These are phyloP conservation scores for Phytophthora nicotianae DNA, from an alignment of 352 stramenopile genomes.

Conservation along the genomic window DNA sequence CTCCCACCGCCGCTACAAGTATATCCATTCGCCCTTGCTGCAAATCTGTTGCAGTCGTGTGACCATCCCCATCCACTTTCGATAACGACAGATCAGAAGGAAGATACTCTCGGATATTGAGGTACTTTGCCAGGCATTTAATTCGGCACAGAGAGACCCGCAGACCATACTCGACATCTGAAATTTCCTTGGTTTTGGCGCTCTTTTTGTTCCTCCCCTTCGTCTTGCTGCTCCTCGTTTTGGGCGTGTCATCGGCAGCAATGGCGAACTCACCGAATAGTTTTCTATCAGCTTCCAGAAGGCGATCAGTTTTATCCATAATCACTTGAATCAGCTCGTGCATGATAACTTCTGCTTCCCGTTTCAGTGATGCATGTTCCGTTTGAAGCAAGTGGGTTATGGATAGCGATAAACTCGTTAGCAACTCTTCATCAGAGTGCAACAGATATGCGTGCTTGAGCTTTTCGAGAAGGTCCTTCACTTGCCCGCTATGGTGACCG, in stretches of 20 bases:
- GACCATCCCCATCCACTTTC: conserved; percentile 2
- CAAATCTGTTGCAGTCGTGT: not conserved
- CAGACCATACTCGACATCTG: conserved; percentile 74
- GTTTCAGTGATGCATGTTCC: conserved; percentile 79
- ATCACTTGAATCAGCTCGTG: conserved; percentile 74
- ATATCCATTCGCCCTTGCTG: conserved; percentile 44
- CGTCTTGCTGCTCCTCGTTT: conserved; percentile 36
- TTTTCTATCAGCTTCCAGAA: conserved; percentile 60
- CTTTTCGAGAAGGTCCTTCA: conserved; percentile 78
- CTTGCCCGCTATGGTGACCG: conserved; percentile 66
- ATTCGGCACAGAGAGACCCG: conserved; percentile 63
- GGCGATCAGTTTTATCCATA: conserved; percentile 61
- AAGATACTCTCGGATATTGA: conserved; percentile 74
- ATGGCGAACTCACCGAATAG: conserved; percentile 29
- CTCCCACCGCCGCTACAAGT: conserved; percentile 37
- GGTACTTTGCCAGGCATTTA: conserved; percentile 61
- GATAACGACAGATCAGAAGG: conserved; percentile 31
- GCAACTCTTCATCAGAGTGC: conserved; percentile 70
- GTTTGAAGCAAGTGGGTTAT: conserved; percentile 75
- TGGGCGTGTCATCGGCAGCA: conserved; percentile 19
- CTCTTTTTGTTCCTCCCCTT: conserved; percentile 39
- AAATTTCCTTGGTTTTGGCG: conserved; percentile 51
- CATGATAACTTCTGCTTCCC: conserved; percentile 77
- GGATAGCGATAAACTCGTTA: conserved; percentile 69
- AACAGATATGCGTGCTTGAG: conserved; percentile 73